A percentile compares a stretch with the other conserved stretches of the same genome.
Conservation (phyloP, 176 grass and related monocot genomes). For the Aegilops sharonensis region DNA sequence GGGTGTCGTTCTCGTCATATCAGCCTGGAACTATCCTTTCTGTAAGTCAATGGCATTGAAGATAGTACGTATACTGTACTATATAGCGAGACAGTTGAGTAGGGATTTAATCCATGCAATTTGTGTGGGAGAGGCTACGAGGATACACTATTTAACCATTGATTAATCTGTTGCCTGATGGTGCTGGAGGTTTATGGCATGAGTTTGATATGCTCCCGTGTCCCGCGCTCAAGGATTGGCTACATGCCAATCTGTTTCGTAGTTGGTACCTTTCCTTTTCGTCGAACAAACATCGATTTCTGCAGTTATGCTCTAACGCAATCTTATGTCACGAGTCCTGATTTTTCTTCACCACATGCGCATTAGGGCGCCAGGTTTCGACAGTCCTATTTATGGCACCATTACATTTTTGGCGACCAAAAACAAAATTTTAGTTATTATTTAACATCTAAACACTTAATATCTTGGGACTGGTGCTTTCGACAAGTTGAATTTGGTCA, state of each 20-base stretch:
- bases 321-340: background rate
- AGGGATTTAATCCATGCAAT: background rate
- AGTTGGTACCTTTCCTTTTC: slow-evolving; percentile 24
- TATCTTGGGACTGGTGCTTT: background rate
- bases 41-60: slow-evolving; percentile 45
- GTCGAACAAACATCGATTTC: background rate
- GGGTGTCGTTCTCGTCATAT: slow-evolving; percentile 81
- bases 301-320: background rate
- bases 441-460: background rate
- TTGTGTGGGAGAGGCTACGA: background rate
- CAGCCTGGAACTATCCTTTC: slow-evolving; percentile 97
- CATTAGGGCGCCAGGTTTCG: background rate
- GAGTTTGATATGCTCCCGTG: slow-evolving; percentile 7
- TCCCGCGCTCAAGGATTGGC: background rate
- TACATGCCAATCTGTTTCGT: background rate
- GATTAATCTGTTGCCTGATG: background rate
- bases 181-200: background rate
- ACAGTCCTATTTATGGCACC: background rate
- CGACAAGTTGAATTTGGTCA: background rate
- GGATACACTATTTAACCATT: background rate
- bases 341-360: slow-evolving; percentile 13
- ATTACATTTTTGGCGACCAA: background rate
- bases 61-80: no score
- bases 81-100: background rate
- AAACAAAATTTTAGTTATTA: background rate